Percentiles rank a stretch among this genome's conserved stretches.
These are phyloP conservation scores for Hanseniaspora hatyaiensis DNA, from an alignment of 805 yeast genomes.

Conservation along the genomic window DNA sequence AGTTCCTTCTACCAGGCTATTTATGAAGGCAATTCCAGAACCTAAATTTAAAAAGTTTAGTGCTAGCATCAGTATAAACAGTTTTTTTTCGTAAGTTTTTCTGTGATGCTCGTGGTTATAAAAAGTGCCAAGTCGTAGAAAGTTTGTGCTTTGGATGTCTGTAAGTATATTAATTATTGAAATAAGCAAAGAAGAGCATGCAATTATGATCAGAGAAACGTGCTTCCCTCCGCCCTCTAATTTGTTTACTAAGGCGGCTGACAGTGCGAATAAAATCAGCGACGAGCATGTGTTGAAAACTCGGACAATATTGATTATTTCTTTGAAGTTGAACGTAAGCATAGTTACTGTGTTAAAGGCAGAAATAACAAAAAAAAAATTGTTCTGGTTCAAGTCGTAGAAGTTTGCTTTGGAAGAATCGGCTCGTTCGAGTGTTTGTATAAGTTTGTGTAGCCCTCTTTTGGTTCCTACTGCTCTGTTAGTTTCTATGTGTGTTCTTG, in stretches of 20 bases:
- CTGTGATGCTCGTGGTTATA: background rate
- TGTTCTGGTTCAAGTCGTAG: too few relatives aligned
- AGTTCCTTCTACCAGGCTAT: background rate
- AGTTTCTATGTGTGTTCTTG: too few relatives aligned
- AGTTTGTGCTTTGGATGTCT: background rate
- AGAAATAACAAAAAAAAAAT: too few relatives aligned
- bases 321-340: too few relatives aligned
- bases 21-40: background rate
- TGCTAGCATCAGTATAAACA: background rate
- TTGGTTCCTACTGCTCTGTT: too few relatives aligned
- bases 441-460: too few relatives aligned
- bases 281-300: background rate
- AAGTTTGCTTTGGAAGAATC: too few relatives aligned
- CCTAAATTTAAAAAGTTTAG: slow-evolving; percentile 7
- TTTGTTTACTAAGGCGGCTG: background rate
- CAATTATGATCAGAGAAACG: background rate
- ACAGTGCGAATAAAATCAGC: background rate
- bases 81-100: background rate
- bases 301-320: too few relatives aligned
- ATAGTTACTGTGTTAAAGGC: too few relatives aligned
- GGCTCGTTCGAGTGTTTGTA: too few relatives aligned
- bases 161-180: background rate
- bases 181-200: background rate
- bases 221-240: background rate
- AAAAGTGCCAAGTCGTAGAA: slow-evolving; percentile 1